phyloP scores from a whole-genome alignment of 164 flowering plant genomes.

The Magnolia changhungtana region DNA sequence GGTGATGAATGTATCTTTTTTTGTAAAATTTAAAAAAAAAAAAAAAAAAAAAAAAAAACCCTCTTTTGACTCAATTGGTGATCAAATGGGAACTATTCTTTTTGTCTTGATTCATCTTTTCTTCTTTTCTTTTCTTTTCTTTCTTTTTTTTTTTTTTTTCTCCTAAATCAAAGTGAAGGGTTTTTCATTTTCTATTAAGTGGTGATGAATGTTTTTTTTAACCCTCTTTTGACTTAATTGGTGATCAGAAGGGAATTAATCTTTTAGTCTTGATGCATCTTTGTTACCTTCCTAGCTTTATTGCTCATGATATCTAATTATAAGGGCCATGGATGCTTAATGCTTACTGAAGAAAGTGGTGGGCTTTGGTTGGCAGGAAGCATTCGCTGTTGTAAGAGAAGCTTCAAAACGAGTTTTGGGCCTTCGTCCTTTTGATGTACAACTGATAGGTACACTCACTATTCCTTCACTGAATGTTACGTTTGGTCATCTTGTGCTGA shows the following conservation, averaged over 20 bases:
- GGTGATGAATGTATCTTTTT: neutral
- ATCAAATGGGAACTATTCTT: neutral
- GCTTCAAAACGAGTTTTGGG: constrained; percentile 94
- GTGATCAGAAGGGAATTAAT: neutral
- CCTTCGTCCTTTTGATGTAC: constrained; percentile 98
- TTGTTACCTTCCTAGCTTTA: neutral
- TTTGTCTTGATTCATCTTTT: neutral
- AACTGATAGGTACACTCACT: constrained; percentile 61
- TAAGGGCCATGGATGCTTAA: neutral
- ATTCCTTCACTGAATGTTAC: neutral
- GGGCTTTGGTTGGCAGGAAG: constrained; percentile 62
- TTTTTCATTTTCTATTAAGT: too few species aligned
- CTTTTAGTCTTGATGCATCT: neutral
- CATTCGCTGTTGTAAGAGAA: constrained; percentile 95
- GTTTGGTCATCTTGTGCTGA: neutral
- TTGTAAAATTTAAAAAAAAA: too few species aligned
- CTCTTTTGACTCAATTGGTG: neutral
- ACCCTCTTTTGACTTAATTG: too few species aligned
- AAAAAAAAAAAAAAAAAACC: too few species aligned
- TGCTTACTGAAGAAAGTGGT: constrained; percentile 15
- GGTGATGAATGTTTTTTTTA: neutral
- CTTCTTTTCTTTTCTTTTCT: neutral
- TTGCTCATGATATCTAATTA: neutral
- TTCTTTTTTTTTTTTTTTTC: too few species aligned
- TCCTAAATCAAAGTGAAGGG: neutral